Evolutionary conservation across 441 rosid species (phyloP), one percentile per base, ranked within the genome.

Genomic region (Lepidium campestre): DNA sequence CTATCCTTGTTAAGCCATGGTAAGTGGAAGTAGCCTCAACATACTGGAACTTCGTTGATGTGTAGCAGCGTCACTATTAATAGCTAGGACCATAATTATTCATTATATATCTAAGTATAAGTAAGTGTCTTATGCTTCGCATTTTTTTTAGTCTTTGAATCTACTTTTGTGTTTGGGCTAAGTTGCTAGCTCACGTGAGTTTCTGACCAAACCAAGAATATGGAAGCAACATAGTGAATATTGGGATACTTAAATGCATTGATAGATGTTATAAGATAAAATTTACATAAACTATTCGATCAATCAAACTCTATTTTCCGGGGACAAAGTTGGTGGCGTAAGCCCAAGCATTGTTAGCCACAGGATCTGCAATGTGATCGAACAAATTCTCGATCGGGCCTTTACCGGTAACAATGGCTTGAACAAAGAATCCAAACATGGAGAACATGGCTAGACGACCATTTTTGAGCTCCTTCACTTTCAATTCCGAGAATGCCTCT

Each of bases 401-500:
- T 75, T 93, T 93, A 13, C 97, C 96, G 0, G 96, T 90, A 5
- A 93, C 96, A 70, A 88, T 87, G 32, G 97, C 97, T 77, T 93
- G 96, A 37, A 93, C 97, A 39, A 90, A 93, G 91, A 87, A 93
- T 36, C 96, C 96, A 34, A 90, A 93, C 98, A 90, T 93, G 36
- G 97, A 87, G 85, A 93, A 87, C 98, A 90, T 90, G 5, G 98
- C 98, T 1, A 92, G 84, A 53, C 98, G 84, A 3, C 98, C 96
- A 18, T 92, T 92, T 80, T 92, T 92, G 5, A 92, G 89, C 82
- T 89, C 96, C 73, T 92, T 92, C 76, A 92, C 96, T 68, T 92
- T 92, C 64, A 92, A 78, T 3, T 89, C 42, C 0, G 98, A 93
- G 27, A 91, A 90, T 55, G 89, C 93, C 55, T 92, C 98, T 0